phyloP scores from a whole-genome alignment of 768 basidiomycete species.

The Mycena pura region DNA sequence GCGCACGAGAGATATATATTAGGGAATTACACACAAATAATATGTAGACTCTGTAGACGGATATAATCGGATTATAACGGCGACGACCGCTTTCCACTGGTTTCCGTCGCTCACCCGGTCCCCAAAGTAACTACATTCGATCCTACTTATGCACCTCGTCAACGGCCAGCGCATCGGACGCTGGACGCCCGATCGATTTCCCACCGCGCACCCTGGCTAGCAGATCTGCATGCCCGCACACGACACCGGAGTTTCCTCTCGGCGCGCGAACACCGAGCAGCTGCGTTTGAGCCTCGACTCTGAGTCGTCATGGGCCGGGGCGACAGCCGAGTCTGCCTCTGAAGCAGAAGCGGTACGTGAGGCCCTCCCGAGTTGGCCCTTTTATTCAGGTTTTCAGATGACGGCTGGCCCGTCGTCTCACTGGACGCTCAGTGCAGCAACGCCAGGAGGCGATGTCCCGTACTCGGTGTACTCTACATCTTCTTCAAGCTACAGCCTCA shows the following conservation, averaged over 20 bases:
- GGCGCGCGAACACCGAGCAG: neutral
- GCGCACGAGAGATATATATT: too few relatives aligned
- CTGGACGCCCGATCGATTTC: neutral
- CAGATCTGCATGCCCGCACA: neutral
- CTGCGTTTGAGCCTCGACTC: neutral
- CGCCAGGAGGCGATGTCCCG: neutral
- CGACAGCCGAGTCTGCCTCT: neutral
- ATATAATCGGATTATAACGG: too few relatives aligned
- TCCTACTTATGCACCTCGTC: neutral
- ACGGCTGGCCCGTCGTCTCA: conserved; percentile 2
- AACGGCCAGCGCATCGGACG: neutral
- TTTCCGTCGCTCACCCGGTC: too few relatives aligned
- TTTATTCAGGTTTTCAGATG: neutral
- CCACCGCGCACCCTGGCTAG: neutral
- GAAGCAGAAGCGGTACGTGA: neutral
- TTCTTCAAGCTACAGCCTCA: neutral
- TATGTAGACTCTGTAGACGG: too few relatives aligned
- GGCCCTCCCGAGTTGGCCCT: neutral
- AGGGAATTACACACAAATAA: too few relatives aligned
- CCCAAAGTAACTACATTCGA: neutral
- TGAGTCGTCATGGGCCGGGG: neutral
- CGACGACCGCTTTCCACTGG: too few relatives aligned
- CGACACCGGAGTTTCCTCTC: neutral
- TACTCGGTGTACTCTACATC: neutral
- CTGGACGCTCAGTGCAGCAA: neutral